Conservation (phyloP, 2,329 filamentous ascomycete genomes). For the Mycocentrospora acerina region DNA sequence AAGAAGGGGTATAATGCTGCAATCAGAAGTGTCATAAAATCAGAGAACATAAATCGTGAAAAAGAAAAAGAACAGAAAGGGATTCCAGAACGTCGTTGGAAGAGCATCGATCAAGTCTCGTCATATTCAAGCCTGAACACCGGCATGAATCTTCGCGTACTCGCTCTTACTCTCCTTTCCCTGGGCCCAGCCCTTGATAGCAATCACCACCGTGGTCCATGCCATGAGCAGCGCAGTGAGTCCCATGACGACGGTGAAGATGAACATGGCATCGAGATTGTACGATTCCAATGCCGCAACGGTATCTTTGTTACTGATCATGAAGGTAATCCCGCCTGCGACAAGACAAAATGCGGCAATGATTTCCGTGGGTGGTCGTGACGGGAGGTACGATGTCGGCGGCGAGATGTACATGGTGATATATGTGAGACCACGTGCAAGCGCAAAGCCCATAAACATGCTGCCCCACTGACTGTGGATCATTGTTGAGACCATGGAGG, state of each 20-base stretch:
- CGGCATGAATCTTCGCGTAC: conserved; percentile 26
- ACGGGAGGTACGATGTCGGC: conserved; percentile 76
- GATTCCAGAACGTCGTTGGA: too few species aligned
- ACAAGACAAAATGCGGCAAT: conserved; percentile 84
- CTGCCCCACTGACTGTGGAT: conserved; percentile 93
- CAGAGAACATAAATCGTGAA: too few species aligned
- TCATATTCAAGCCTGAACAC: conserved; percentile 27
- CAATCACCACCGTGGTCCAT: conserved; percentile 75
- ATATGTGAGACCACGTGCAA: conserved; percentile 79
- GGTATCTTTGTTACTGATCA: conserved; percentile 80
- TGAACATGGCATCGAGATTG: conserved; percentile 84
- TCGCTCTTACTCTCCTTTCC: conserved; percentile 37
- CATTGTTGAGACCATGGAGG: conserved; percentile 82
- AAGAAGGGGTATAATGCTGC: too few species aligned
- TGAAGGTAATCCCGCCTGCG: conserved; percentile 85
- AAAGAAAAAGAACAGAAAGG: too few species aligned
- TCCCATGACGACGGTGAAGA: conserved; percentile 86
- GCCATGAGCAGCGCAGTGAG: conserved; percentile 82
- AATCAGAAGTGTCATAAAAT: too few species aligned
- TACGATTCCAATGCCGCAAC: conserved; percentile 76
- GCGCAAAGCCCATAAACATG: conserved; percentile 76
- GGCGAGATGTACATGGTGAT: conserved; percentile 76
- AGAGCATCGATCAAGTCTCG: too few species aligned
- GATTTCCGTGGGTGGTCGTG: conserved; percentile 87
- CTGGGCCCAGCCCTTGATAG: conserved; percentile 82